A percentile compares a stretch with the other conserved stretches of the same genome.
Conservation (phyloP, 495 filamentous ascomycete genomes). For the Podospora australis region DNA sequence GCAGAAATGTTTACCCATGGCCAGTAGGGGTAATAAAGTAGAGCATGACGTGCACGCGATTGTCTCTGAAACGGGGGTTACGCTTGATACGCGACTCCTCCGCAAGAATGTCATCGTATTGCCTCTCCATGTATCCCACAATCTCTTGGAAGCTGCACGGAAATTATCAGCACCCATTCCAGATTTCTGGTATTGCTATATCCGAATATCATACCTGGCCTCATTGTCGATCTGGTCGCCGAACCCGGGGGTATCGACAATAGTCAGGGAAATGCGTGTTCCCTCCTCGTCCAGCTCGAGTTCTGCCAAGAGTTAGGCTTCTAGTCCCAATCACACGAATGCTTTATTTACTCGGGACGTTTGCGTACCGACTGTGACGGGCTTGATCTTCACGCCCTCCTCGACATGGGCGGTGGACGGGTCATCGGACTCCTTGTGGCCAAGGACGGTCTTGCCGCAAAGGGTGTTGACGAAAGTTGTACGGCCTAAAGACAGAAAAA, state of each 20-base stretch:
- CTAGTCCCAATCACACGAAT: not conserved
- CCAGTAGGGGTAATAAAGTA: conserved; percentile 99
- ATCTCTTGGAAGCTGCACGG: conserved; percentile 85
- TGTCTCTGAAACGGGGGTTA: conserved; percentile 98
- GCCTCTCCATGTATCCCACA: conserved; percentile 92
- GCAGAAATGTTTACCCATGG: conserved; percentile 61
- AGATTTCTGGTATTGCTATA: conserved; percentile 70
- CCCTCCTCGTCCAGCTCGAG: conserved; percentile 97
- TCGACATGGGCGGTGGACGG: conserved; percentile 81
- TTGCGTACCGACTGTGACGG: conserved; percentile 86
- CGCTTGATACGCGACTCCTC: conserved; percentile 99
- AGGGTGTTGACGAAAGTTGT: conserved; percentile 99
- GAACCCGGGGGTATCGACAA: conserved; percentile 97
- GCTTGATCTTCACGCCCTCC: conserved; percentile 97
- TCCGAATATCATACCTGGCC: conserved; percentile 60
- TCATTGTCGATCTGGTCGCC: conserved; percentile 99
- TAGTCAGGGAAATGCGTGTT: conserved; percentile 93
- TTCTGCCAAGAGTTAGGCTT: conserved; percentile 49
- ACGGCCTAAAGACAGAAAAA: conserved; percentile 57
- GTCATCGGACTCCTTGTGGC: conserved; percentile 86
- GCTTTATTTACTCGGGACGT: not conserved
- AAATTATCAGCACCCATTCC: conserved; percentile 45
- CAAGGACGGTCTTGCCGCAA: conserved; percentile 86
- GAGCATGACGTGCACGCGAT: conserved; percentile 93
- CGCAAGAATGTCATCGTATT: conserved; percentile 98